Evolutionary conservation across 163 green algal species (phyloP), one percentile per base, ranked within the genome.

Genomic region (Scenedesmus sp.): DNA sequence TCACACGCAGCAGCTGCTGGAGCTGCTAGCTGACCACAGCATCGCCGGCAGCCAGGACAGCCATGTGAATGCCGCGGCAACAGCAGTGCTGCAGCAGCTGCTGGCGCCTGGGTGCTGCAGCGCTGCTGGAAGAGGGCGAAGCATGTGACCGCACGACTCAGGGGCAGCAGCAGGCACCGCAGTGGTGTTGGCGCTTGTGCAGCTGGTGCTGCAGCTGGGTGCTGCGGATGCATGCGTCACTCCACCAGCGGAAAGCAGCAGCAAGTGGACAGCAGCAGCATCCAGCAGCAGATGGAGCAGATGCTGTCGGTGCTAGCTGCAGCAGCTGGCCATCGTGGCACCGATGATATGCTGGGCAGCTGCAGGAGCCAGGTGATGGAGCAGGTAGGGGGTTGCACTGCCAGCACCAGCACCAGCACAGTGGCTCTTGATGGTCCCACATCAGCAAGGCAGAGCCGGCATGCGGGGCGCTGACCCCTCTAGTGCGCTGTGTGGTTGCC

Each of bases 61-160:
- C 68, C 65, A n/a, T 20, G 30, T 90, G 0, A 84, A 59, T 2
- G 85, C 85, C 43, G 46, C 85, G 65, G 72, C 72, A 30, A 76
- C 72, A 73, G 72, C 70, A 73, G 72, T 87, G 35, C 35, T 87
- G 87, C 87, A 73, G 56, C 86, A 87, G 87, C 87, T 81, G 56
- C 53, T 87, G 3, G 65, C 35, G 22, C 78, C 78, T 49, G 35
- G n/a, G 18, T 81, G 33, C 72, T 86, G 33, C 53, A 91, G n/a
- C 87, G 87, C 51, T 91, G 87, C 30, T 51, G 20, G 51, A 0
- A 51, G 86, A 81, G 59, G 46, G 40, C 0, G 18, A 20, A 84
- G 73, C 30, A n/a, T 33, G 20, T 20, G 65, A 18, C 68, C 70
- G 18, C 13, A 2, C 18, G 61, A 26, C 72, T 70, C 73, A 85